A percentile compares a stretch with the other conserved stretches of the same genome.
phyloP scores from a whole-genome alignment of 305 asterid species.

The Coffea humblotiana region DNA sequence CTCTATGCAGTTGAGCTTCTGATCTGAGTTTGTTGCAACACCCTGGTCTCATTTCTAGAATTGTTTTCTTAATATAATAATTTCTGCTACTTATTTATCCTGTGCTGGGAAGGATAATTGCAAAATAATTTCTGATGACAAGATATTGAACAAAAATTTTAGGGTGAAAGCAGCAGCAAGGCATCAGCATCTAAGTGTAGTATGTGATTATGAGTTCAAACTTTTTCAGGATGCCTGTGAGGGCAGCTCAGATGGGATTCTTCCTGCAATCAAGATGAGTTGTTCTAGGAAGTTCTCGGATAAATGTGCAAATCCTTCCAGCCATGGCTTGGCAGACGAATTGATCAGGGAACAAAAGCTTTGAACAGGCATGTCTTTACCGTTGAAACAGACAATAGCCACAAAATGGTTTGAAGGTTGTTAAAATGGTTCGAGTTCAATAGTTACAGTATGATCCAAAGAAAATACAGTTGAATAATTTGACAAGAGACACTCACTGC shows the following conservation, averaged over 20 bases:
- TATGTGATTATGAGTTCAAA: slow-evolving; percentile 11
- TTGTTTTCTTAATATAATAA: neutral
- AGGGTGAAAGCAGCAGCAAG: no score
- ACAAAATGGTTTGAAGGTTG: neutral
- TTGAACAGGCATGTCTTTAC: no score
- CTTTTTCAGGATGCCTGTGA: neutral
- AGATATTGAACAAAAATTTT: neutral
- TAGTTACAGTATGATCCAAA: neutral
- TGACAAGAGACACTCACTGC: neutral
- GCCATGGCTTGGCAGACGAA: neutral
- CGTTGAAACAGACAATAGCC: neutral
- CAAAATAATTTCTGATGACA: no score
- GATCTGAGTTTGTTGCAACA: slow-evolving; percentile 22
- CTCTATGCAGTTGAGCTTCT: slow-evolving; percentile 27
- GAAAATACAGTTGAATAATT: neutral
- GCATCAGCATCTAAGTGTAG: neutral
- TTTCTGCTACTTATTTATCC: neutral
- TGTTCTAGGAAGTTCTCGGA: neutral
- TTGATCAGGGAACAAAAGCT: neutral
- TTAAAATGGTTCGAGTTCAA: neutral
- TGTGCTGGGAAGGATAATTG: neutral
- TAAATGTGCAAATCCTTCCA: neutral
- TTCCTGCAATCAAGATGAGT: neutral
- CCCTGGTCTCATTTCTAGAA: neutral
- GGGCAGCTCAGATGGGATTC: neutral